Base-by-base conservation (phyloP, 2,329 filamentous ascomycete genomes). In the Cadophora gregata region DNA sequence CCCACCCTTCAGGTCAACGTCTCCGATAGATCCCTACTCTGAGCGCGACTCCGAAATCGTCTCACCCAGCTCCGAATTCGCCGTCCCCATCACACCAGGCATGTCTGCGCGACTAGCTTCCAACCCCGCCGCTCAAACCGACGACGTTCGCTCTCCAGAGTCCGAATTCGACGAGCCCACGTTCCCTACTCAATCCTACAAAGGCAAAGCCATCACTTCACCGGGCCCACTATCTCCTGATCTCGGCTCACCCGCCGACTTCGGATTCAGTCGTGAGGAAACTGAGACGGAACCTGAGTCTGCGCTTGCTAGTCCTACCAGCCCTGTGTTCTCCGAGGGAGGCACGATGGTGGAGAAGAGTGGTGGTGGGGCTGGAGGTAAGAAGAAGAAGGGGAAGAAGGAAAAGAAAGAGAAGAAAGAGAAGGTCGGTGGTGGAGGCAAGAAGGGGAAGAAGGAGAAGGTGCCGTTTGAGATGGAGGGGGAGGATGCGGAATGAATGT, bases 301-400 rank as follows among this genome's bases (percentile, higher is more conserved):
- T 38, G 62, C 65, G 3, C 55, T 59, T 10, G 45, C 63, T 16
- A 59, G 19, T 66, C 61, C 51, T 64, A 62, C 19, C 29, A 62
- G 21, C 45, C 62, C 38, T 29, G 53, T 7, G 14, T 31, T 25
- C 60, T 64, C 56, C 3, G 55, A 53, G 33, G 63, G 63, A 29
- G 60, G 53, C 1, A 58, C 53, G 2, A 42, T 27, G 31, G 31
- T 58, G 8, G 53, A 36, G 19, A 24, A 62, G n/a, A 55, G 8
- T 4, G n/a, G 33, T 36, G 50, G 42, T 21, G 50, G 50, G 24
- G 60, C 33, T 25, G 50, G 25, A 24, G 45, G 45, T 24, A 63
- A 31, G 27, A 63, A 31, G 27, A 69, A 68, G 47, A 68, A 65
- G 27, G 69, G 69, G 1, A 70, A 70, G 63, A 71, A 71, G 27